Evolutionary conservation across 2,329 filamentous ascomycete genomes (phyloP).

Genomic region (Pseudogymnoascus verrucosus): DNA sequence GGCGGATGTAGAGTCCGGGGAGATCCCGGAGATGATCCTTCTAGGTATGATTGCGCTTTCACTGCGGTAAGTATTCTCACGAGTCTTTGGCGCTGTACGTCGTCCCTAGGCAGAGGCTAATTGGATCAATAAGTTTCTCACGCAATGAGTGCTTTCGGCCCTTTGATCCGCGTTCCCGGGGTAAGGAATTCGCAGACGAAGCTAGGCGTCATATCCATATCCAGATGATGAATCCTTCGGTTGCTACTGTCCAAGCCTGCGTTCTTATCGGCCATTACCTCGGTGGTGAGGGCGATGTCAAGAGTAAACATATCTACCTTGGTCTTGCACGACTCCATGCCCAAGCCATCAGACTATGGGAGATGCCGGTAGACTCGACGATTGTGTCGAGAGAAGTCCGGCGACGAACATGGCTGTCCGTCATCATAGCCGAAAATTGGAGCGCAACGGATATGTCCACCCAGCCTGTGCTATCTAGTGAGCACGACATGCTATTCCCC

Average conservation of each 20-base stretch:
- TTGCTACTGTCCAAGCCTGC: conserved; percentile 13
- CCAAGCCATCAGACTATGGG: conserved; percentile 14
- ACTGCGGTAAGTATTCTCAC: not conserved
- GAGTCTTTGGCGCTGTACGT: not conserved
- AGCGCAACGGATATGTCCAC: conserved; percentile 16
- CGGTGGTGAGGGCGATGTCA: conserved; percentile 14
- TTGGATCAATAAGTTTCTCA: conserved; percentile 10
- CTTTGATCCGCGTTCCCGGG: conserved; percentile 7
- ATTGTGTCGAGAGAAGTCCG: conserved; percentile 12
- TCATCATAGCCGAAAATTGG: conserved; percentile 16
- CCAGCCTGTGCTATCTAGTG: conserved; percentile 8
- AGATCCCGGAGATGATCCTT: not conserved
- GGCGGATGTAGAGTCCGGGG: not conserved
- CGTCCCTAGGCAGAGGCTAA: not conserved
- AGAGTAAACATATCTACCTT: conserved; percentile 16
- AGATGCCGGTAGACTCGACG: conserved; percentile 8
- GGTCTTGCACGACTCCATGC: conserved; percentile 15
- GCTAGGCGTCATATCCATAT: conserved; percentile 13
- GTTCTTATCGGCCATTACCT: conserved; percentile 14
- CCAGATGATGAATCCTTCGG: conserved; percentile 12
- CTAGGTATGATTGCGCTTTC: not conserved
- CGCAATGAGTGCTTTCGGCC: conserved; percentile 9
- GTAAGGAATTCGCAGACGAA: conserved; percentile 5
- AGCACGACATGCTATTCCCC: conserved; percentile 4
- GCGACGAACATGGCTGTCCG: conserved; percentile 14